phyloP scores from a whole-genome alignment of 2,329 filamentous ascomycete genomes.

The Dendryphion nanum region DNA sequence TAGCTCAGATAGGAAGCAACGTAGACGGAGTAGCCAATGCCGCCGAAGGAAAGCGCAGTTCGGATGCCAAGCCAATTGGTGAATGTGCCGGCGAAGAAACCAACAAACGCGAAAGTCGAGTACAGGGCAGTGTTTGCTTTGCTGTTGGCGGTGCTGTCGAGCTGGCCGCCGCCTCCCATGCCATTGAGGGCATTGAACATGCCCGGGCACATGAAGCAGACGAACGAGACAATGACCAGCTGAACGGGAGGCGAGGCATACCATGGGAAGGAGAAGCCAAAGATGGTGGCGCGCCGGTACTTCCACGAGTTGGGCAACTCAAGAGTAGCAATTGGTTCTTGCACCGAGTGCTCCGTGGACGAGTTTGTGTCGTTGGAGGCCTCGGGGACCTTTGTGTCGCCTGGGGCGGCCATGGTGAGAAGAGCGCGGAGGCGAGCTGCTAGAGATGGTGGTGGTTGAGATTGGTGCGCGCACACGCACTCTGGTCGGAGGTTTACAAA shows the following conservation, averaged over 20 bases:
- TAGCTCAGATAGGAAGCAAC: slow-evolving; percentile 66
- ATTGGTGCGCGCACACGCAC: no score
- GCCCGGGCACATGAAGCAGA: slow-evolving; percentile 50
- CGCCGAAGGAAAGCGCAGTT: slow-evolving; percentile 65
- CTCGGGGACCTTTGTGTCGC: no score
- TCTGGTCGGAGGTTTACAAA: no score
- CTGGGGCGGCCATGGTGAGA: no score
- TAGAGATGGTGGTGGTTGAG: no score
- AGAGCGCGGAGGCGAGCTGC: no score
- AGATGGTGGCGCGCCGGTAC: slow-evolving; percentile 44
- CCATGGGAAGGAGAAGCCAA: slow-evolving; percentile 43
- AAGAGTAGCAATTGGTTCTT: slow-evolving; percentile 29
- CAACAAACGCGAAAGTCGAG: slow-evolving; percentile 63
- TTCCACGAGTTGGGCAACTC: slow-evolving; percentile 47
- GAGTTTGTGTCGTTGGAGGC: no score
- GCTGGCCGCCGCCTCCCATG: slow-evolving; percentile 45
- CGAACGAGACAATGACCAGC: slow-evolving; percentile 46
- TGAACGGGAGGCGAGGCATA: slow-evolving; percentile 48
- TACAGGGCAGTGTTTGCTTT: slow-evolving; percentile 65
- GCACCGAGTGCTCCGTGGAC: slow-evolving; percentile 30
- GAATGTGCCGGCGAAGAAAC: slow-evolving; percentile 65
- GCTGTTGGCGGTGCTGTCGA: slow-evolving; percentile 53
- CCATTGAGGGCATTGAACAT: slow-evolving; percentile 51
- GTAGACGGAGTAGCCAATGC: slow-evolving; percentile 73
- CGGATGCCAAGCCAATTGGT: slow-evolving; percentile 70